phyloP scores from a whole-genome alignment of 2,329 filamentous ascomycete genomes.

The Penicillium crustosum region DNA sequence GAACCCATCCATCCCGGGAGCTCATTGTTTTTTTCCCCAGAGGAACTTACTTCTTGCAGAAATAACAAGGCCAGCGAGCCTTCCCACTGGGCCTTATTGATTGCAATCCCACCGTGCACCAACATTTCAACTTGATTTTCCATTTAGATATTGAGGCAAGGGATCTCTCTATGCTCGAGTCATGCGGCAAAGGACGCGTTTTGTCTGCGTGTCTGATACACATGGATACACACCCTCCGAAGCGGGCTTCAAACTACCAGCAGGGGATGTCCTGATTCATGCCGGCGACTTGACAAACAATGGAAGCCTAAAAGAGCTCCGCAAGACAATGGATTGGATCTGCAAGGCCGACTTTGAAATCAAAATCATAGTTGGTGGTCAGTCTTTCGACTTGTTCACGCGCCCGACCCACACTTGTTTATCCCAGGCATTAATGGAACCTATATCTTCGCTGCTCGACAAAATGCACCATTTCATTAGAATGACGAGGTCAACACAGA shows the following conservation, averaged over 20 bases:
- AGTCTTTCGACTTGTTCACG: slow-evolving; percentile 13
- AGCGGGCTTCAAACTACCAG: slow-evolving; percentile 52
- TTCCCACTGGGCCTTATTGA: background rate
- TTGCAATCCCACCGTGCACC: background rate
- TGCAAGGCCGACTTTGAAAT: slow-evolving; percentile 53
- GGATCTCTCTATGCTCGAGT: background rate
- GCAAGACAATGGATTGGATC: slow-evolving; percentile 55
- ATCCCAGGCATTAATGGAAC: background rate
- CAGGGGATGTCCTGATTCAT: slow-evolving; percentile 59
- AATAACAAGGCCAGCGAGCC: background rate
- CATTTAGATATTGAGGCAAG: background rate
- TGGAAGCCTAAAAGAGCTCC: slow-evolving; percentile 53
- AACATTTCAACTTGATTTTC: background rate
- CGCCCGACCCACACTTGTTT: background rate
- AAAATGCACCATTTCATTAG: background rate
- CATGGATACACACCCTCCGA: slow-evolving; percentile 53
- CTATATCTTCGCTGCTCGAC: background rate
- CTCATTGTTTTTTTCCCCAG: slow-evolving; percentile 9
- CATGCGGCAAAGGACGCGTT: slow-evolving; percentile 47
- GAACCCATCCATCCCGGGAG: background rate
- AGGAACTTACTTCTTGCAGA: background rate
- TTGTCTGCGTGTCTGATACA: slow-evolving; percentile 62
- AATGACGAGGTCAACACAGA: background rate
- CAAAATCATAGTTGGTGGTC: slow-evolving; percentile 58
- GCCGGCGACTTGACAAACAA: slow-evolving; percentile 60